phyloP scores from a whole-genome alignment of 495 filamentous ascomycete genomes.

The Aspergillus funiculosus region DNA sequence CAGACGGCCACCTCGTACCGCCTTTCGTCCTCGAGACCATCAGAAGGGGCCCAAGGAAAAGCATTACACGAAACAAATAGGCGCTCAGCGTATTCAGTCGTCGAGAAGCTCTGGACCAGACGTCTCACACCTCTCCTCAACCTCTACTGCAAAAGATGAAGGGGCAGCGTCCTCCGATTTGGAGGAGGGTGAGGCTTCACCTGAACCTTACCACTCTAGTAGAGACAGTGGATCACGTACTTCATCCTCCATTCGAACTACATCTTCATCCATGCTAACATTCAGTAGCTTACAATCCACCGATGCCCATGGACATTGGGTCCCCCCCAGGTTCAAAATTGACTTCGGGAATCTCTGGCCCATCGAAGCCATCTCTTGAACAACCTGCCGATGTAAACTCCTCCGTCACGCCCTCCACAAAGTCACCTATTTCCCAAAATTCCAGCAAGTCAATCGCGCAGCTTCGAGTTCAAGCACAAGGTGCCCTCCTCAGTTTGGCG shows the following conservation, averaged over 20 bases:
- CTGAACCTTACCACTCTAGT: slow-evolving; percentile 20
- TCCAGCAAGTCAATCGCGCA: slow-evolving; percentile 32
- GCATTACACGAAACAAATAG: background rate
- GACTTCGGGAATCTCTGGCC: background rate
- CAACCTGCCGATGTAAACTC: background rate
- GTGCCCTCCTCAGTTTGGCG: slow-evolving; percentile 59
- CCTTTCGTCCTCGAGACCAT: background rate
- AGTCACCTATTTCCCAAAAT: background rate
- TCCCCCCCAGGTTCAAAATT: slow-evolving; percentile 5
- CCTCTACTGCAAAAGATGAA: background rate
- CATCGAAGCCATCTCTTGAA: background rate
- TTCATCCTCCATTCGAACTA: background rate
- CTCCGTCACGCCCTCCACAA: background rate
- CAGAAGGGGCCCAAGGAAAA: background rate
- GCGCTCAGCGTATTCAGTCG: too few relatives aligned
- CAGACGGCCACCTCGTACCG: background rate
- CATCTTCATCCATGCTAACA: slow-evolving; percentile 17
- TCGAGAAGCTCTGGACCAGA: too few relatives aligned
- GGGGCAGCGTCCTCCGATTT: slow-evolving; percentile 13
- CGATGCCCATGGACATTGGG: slow-evolving; percentile 26
- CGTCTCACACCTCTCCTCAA: background rate
- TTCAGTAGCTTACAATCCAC: slow-evolving; percentile 39
- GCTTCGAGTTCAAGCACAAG: slow-evolving; percentile 60
- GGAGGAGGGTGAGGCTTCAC: slow-evolving; percentile 30
- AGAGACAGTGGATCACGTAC: slow-evolving; percentile 39